Evolutionary conservation across 805 yeast genomes (phyloP), one percentile per base, ranked within the genome.

Genomic region (Starmerella tilneyi): DNA sequence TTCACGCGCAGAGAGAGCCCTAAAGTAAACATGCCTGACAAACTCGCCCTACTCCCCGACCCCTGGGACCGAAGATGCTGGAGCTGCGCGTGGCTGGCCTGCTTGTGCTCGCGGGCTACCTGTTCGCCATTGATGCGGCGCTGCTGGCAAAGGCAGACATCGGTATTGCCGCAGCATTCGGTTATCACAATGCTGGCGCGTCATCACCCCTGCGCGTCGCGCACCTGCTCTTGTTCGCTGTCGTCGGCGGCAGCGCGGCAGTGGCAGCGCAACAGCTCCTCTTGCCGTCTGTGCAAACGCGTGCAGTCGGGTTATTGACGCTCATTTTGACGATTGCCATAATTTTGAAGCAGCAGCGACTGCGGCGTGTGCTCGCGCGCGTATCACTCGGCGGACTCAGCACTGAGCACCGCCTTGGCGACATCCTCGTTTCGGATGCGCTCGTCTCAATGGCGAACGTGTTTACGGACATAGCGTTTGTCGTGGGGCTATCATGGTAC

Each of bases 391-490:
- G 94, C 2, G 68, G 70, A 2, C 76, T 84, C 26, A 80, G 81
- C 56, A 55, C 62, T 13, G 71, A 72, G 13, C 49, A 59, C 32
- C 67, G 94, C 55, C 74, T 82, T 15, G 81, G 83, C 45, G 96
- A 89, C 59, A 82, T 89, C 30, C 63, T 92, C 38, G 60, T 88
- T 12, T 76, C 94, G 7, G 98, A 89, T 65, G 77, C 86, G 5
- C 66, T 92, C 37, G 81, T 94, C 0, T 85, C 96, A 0, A 85
- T 81, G 59, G 68, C 84, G 3, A 78, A 78, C 57, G 82, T 85
- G 0, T 56, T 84, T 39, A 79, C 82, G 37, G 97, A 92, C 61
- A 63, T 81, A 17, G 71, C 73, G 3, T 67, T 81, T 28, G 53
- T 59, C n/a, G 74, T 75, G 53, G 72, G 83, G 59, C 70, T 72